These are phyloP conservation scores for Alternaria gansuensis DNA, from an alignment of 2,329 filamentous ascomycete species.

Conservation along the genomic window DNA sequence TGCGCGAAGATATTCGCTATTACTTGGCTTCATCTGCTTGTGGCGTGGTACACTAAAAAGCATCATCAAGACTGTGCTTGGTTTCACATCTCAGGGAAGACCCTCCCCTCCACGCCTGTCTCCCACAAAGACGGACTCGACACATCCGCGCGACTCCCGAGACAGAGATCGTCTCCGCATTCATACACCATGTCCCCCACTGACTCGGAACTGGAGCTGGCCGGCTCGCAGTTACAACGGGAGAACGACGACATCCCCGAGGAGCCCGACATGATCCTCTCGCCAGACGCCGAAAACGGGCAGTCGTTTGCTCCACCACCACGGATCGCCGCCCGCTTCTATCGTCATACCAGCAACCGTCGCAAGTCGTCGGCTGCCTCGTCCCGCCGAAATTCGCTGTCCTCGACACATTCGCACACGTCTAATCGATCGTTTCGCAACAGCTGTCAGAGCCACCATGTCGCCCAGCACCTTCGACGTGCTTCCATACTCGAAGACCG, in stretches of 20 bases:
- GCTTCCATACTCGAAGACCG: constrained; percentile 83
- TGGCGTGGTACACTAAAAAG: constrained; percentile 31
- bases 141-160: constrained; percentile 33
- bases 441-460: constrained; percentile 75
- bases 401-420: constrained; percentile 75
- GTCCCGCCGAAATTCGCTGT: constrained; percentile 81
- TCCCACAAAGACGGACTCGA: constrained; percentile 25
- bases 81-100: constrained; percentile 39
- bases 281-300: constrained; percentile 51
- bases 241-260: constrained; percentile 54
- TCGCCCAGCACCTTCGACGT: constrained; percentile 80
- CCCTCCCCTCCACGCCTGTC: constrained; percentile 9
- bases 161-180: constrained; percentile 5
- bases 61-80: constrained; percentile 41
- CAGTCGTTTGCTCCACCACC: constrained; percentile 71
- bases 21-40: constrained; percentile 28
- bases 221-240: constrained; percentile 38
- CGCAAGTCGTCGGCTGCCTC: constrained; percentile 80
- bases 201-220: constrained; percentile 47
- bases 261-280: constrained; percentile 53
- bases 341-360: constrained; percentile 69
- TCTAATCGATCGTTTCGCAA: constrained; percentile 66
- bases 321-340: constrained; percentile 80
- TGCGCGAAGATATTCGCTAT: constrained; percentile 23
- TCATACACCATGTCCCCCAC: constrained; percentile 41